Percentiles rank a stretch among this genome's conserved stretches.
Conservation (phyloP, 441 rosid species). For the Flueggea neowawraea region DNA sequence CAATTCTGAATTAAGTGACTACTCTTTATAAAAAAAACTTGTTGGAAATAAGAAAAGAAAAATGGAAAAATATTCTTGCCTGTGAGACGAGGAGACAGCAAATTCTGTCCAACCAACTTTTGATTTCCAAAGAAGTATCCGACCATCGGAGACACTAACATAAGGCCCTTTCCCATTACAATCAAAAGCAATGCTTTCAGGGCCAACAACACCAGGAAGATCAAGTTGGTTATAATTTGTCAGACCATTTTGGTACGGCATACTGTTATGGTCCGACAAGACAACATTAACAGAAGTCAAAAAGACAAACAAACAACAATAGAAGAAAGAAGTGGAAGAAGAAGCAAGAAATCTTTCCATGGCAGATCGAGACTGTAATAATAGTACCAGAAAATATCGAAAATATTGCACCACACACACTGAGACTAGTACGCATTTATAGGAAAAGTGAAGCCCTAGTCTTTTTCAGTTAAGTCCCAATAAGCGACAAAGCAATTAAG, state of each 20-base stretch:
- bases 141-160: constrained; percentile 47
- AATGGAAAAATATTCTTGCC: constrained; percentile 10
- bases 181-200: constrained; percentile 40
- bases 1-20: no score
- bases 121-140: constrained; percentile 36
- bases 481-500: no score
- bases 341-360: no score
- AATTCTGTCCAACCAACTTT: constrained; percentile 35
- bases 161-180: constrained; percentile 37
- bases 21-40: not conserved
- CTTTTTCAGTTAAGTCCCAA: no score
- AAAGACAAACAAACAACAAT: no score
- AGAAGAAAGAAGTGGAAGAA: no score
- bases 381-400: no score
- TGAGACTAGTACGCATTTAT: no score
- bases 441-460: no score
- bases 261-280: not conserved
- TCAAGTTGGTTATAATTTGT: constrained; percentile 15
- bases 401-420: no score
- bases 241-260: not conserved
- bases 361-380: no score
- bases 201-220: constrained; percentile 28
- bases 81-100: constrained; percentile 27
- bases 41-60: not conserved
- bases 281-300: no score